These are phyloP conservation scores for Mycena vitilis DNA, from an alignment of 768 basidiomycete genomes.

Conservation along the genomic window DNA sequence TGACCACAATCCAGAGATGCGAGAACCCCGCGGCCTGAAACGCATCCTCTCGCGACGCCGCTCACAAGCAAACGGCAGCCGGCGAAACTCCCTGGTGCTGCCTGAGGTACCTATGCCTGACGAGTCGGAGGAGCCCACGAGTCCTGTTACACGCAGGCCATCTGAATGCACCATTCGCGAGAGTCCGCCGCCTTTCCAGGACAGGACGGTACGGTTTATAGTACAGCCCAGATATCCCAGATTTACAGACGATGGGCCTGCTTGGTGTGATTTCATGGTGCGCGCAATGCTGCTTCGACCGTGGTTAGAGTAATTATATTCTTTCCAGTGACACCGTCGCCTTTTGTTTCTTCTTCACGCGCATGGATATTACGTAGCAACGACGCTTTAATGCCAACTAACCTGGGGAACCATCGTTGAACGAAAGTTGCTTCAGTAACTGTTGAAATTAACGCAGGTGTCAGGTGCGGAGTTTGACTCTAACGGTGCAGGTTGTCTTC, in stretches of 20 bases:
- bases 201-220: conserved; percentile 4
- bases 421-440: too few species aligned
- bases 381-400: too few species aligned
- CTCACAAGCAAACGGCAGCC: not conserved
- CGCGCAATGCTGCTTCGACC: not conserved
- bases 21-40: not conserved
- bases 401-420: too few species aligned
- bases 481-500: too few species aligned
- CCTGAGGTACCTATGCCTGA: conserved; percentile 15
- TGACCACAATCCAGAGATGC: not conserved
- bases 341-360: too few species aligned
- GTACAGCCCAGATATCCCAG: not conserved
- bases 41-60: conserved; percentile 2
- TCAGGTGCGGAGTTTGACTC: too few species aligned
- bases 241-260: not conserved
- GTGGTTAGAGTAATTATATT: too few species aligned
- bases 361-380: too few species aligned
- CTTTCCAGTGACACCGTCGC: too few species aligned
- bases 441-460: too few species aligned
- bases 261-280: conserved; percentile 22
- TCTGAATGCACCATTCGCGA: not conserved
- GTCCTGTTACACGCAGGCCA: too few species aligned
- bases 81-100: conserved; percentile 16
- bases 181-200: conserved; percentile 9
- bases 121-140: not conserved